Evolutionary conservation across 164 flowering plant genomes (phyloP), one percentile per base, ranked within the genome.

Genomic region (Berberis thunbergii): DNA sequence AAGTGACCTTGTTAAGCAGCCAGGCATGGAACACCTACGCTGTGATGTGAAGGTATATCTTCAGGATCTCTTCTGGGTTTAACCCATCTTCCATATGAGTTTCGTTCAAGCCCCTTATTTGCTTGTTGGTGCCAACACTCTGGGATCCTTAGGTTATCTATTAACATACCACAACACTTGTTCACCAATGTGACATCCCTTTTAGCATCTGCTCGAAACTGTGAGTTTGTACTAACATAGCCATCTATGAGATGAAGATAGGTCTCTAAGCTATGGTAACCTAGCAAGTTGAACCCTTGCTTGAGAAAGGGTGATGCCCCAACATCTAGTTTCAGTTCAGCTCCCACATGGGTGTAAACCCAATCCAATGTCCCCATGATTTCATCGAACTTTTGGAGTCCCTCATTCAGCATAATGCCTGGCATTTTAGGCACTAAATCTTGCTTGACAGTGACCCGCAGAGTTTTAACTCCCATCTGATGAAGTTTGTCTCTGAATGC

Each of bases 201-300:
- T 11, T 64, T 26, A 6, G 81, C 81, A 53, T 76, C 74, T 4
- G 8, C 7, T 26, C 85, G 52, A 54, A 82, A 86, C 38, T 61
- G 26, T 4, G 72, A 40, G 0, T 43, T 57, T 3, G 46, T n/a
- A 46, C 77, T 55, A 0, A 9, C 8, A 26, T 64, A 77, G 2
- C 84, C 88, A 62, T 84, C 92, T 2, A 83, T 68, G 0, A 85
- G 68, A 67, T 87, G 95, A 3, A 87, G 80, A 53, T 85, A 86
- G 0, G 74, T 71, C 60, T 71, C 74, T 53, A 82, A 55, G 63
- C 64, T 76, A 67, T 87, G 94, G 38, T 59, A 67, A n/a, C 84
- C 86, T 1, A 41, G 3, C 8, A 72, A 44, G 53, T 84, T 61
- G 43, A 72, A 45, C 39, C 70, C 80, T 0, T 53, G 72, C 45